Base-by-base conservation (phyloP, 192 early-diverging fungal genomes). In the Funneliformis mosseae region DNA sequence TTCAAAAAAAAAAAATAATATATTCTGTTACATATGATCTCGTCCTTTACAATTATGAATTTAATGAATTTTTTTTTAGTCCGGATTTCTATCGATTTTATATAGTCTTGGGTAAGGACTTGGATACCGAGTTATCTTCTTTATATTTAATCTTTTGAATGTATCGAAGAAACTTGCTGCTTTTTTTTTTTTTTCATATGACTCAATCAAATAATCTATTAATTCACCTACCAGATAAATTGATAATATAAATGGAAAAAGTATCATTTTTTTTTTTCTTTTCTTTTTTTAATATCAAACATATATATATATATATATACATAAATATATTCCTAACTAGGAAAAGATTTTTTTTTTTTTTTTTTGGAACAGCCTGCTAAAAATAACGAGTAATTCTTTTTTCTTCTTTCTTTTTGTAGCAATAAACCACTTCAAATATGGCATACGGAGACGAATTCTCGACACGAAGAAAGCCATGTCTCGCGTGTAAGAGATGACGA, bases 81-180 rank as follows among this genome's bases (percentile, higher is more conserved):
- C 94, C 6, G 96, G 96, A 14, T 94, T 96, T 82, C 87, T 97
- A 55, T 97, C 96, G 25, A 92, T 97, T 79, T 89, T 97, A 41
- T 97, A 97, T 83, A 94, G 93, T 82, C 89, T 95, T 77, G 94
- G 94, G 94, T 95, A 90, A 82, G 84, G 8, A 6, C 27, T 63
- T 59, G 33, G 33, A 33, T 33, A 33, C n/a, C n/a, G n/a, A n/a
- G n/a, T 16, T 23, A 18, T 21, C 23, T 79, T 78, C 21, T 5
- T 63, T 62, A 28, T 45, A 43, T 8, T 38, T 83, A 59, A 25
- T 45, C 33, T 33, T 33, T 33, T 33, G 33, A 33, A 33, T 33
- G 3, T 33, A 33, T 33, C 33, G 33, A 33, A 33, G 33, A 33
- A 33, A 33, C 33, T 3, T 33, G 33, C 33, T 2, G 33, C 33